Conservation (phyloP, 495 filamentous ascomycete species). For the Podospora pseudocomata region DNA sequence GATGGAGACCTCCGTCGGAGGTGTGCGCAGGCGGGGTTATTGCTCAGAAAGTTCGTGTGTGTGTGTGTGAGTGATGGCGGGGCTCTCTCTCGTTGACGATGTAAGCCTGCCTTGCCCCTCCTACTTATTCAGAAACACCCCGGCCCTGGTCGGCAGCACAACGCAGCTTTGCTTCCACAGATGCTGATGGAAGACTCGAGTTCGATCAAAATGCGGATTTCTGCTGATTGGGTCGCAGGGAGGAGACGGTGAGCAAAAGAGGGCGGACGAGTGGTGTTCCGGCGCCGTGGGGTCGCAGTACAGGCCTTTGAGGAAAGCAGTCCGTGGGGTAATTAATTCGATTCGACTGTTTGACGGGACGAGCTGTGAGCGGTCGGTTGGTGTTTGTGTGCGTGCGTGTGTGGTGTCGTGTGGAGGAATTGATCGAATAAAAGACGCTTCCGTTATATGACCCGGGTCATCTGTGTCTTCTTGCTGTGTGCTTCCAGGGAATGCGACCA, state of each 20-base stretch:
- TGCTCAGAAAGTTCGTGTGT: neutral
- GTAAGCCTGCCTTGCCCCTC: neutral
- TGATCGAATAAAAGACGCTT: conserved; percentile 5
- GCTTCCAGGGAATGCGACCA: neutral
- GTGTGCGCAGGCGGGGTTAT: conserved; percentile 16
- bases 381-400: neutral
- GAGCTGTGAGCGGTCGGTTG: neutral
- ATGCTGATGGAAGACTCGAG: neutral
- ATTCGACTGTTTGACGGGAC: neutral
- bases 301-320: neutral
- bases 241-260: conserved; percentile 17
- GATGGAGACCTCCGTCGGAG: conserved; percentile 3
- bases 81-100: conserved; percentile 1
- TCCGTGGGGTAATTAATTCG: neutral
- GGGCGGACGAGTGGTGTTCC: conserved; percentile 2
- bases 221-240: conserved; percentile 13
- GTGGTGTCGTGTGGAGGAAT: neutral
- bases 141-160: neutral
- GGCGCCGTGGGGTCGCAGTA: conserved; percentile 8
- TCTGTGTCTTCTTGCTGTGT: neutral
- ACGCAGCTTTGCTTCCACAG: neutral
- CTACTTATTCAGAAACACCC: neutral
- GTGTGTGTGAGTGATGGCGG: conserved; percentile 8
- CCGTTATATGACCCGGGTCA: neutral
- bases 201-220: conserved; percentile 3